Percentiles rank a stretch among this genome's conserved stretches.
These are phyloP conservation scores for Diospyros kaki DNA, from an alignment of 148 eudicot species.

Conservation along the genomic window DNA sequence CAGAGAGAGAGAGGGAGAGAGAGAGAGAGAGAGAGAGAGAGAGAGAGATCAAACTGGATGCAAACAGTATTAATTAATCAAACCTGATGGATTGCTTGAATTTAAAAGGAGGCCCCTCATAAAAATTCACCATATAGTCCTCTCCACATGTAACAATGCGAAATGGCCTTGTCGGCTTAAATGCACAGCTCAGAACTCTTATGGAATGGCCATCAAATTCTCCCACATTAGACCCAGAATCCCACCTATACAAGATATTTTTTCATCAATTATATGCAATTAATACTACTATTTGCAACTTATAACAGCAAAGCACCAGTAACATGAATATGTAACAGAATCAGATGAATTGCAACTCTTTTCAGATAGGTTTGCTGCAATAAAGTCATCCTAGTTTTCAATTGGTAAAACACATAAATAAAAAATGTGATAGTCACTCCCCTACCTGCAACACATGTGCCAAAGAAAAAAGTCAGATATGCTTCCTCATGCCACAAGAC, in stretches of 20 bases:
- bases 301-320: neutral
- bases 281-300: neutral
- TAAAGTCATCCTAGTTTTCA: neutral
- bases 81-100: constrained; percentile 94
- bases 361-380: neutral
- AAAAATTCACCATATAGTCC: constrained; percentile 85
- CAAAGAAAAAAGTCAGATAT: neutral
- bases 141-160: constrained; percentile 92
- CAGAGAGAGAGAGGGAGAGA: neutral
- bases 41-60: neutral
- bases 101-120: constrained; percentile 98
- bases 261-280: neutral
- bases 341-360: constrained; percentile 2
- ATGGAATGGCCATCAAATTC: constrained; percentile 96
- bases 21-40: neutral
- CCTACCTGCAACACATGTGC: no score
- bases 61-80: constrained; percentile 1
- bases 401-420: neutral
- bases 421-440: no score
- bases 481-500: neutral
- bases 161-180: constrained; percentile 92
- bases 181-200: constrained; percentile 92
- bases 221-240: constrained; percentile 91
- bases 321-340: neutral
- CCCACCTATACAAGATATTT: constrained; percentile 69